These are phyloP conservation scores for Mortierella sp. DNA, from an alignment of 371 early-diverging fungal species.

Conservation along the genomic window DNA sequence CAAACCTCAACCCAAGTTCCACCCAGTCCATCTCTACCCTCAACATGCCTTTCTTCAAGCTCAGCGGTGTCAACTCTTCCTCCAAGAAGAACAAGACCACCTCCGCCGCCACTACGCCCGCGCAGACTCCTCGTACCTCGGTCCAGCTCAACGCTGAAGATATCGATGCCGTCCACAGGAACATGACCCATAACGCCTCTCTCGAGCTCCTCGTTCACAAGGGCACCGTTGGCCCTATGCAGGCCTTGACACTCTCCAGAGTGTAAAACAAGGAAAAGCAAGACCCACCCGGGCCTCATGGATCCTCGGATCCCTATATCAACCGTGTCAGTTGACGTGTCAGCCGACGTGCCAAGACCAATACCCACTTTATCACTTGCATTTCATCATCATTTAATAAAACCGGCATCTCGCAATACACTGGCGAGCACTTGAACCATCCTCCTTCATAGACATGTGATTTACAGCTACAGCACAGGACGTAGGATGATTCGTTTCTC, in stretches of 20 bases:
- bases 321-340: no score
- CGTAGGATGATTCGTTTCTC: background rate
- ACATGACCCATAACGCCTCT: background rate
- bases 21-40: no score
- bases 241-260: slow-evolving; percentile 17
- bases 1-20: background rate
- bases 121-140: slow-evolving; percentile 32
- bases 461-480: background rate
- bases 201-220: slow-evolving; percentile 12
- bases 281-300: no score
- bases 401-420: no score
- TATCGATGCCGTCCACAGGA: slow-evolving; percentile 13
- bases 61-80: slow-evolving; percentile 12
- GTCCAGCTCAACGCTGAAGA: slow-evolving; percentile 19
- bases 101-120: slow-evolving; percentile 27
- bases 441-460: background rate
- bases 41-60: slow-evolving; percentile 39
- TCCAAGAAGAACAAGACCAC: slow-evolving; percentile 47
- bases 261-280: slow-evolving; percentile 6
- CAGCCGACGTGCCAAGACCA: no score
- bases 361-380: no score
- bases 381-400: no score
- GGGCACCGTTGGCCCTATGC: slow-evolving; percentile 13
- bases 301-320: no score
- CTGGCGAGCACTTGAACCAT: background rate